A percentile compares a stretch with the other conserved stretches of the same genome.
These are phyloP conservation scores for Amaranthus tricolor DNA, from an alignment of 179 eudicot species.

Conservation along the genomic window DNA sequence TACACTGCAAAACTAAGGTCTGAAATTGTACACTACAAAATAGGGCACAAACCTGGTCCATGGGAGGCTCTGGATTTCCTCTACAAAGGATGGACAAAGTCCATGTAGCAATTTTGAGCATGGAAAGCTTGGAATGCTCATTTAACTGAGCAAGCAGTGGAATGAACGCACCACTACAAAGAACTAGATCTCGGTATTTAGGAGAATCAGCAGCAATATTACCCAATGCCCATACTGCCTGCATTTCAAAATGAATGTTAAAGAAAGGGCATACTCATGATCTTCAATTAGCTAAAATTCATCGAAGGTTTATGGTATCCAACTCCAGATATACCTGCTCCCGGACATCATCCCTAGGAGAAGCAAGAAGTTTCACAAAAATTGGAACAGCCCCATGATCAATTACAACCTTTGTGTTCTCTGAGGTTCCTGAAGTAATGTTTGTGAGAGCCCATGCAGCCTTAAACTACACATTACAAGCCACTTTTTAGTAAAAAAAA, in stretches of 20 bases:
- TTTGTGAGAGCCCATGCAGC: slow-evolving; percentile 95
- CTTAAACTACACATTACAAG: slow-evolving; percentile 38
- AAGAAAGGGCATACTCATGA: too few species aligned
- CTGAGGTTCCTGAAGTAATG: slow-evolving; percentile 93
- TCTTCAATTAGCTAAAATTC: neutral
- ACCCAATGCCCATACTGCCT: slow-evolving; percentile 83
- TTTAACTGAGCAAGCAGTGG: slow-evolving; percentile 50
- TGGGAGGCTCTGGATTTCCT: slow-evolving; percentile 64
- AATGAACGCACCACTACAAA: slow-evolving; percentile 45
- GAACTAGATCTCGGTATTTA: slow-evolving; percentile 63
- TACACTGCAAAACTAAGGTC: too few species aligned
- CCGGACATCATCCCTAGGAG: slow-evolving; percentile 91
- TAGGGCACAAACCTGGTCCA: slow-evolving; percentile 39
- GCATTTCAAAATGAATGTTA: slow-evolving; percentile 9
- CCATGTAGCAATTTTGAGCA: slow-evolving; percentile 71
- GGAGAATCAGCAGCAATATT: slow-evolving; percentile 76
- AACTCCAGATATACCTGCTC: slow-evolving; percentile 58
- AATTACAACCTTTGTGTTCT: slow-evolving; percentile 77
- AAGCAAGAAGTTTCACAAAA: slow-evolving; percentile 82
- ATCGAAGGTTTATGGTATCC: neutral
- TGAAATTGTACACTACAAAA: too few species aligned
- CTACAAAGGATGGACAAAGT: slow-evolving; percentile 62
- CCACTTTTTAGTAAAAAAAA: neutral
- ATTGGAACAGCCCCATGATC: slow-evolving; percentile 89
- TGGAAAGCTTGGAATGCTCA: slow-evolving; percentile 64